phyloP scores from a whole-genome alignment of 2,329 filamentous ascomycete genomes.

The Curvularia verruculosa region DNA sequence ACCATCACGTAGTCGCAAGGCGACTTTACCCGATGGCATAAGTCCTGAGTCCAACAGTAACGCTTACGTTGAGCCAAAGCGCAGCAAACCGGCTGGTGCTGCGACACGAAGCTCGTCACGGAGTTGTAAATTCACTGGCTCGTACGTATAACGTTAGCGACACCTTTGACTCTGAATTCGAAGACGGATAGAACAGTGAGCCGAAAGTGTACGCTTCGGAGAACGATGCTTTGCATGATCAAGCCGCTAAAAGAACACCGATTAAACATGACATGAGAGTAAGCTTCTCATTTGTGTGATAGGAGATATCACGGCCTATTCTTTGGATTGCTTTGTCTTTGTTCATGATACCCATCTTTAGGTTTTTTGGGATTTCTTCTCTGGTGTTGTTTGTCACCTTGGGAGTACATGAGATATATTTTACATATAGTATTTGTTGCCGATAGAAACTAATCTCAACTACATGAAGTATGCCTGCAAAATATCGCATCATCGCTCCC shows the following conservation, averaged over 20 bases:
- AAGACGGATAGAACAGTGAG: background rate
- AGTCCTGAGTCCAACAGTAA: constrained; percentile 16
- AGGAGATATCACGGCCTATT: background rate
- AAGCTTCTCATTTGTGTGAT: background rate
- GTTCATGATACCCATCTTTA: background rate
- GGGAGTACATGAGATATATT: background rate
- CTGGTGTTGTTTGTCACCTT: background rate
- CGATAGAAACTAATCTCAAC: background rate
- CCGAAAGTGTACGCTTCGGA: background rate
- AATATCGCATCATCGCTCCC: background rate
- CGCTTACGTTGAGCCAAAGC: constrained; percentile 11
- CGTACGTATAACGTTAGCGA: constrained; percentile 6
- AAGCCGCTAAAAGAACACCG: background rate
- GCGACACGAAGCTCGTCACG: constrained; percentile 11
- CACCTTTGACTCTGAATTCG: constrained; percentile 1
- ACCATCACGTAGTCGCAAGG: background rate
- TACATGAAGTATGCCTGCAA: background rate
- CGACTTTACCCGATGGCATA: background rate
- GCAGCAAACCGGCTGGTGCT: background rate
- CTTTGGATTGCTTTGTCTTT: background rate
- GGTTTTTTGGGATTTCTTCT: background rate
- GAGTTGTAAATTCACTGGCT: background rate
- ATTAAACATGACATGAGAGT: background rate
- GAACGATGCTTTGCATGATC: background rate
- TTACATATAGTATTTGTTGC: background rate